Evolutionary conservation across 2,329 filamentous ascomycete species (phyloP).

Genomic region (Monilinia polystroma): DNA sequence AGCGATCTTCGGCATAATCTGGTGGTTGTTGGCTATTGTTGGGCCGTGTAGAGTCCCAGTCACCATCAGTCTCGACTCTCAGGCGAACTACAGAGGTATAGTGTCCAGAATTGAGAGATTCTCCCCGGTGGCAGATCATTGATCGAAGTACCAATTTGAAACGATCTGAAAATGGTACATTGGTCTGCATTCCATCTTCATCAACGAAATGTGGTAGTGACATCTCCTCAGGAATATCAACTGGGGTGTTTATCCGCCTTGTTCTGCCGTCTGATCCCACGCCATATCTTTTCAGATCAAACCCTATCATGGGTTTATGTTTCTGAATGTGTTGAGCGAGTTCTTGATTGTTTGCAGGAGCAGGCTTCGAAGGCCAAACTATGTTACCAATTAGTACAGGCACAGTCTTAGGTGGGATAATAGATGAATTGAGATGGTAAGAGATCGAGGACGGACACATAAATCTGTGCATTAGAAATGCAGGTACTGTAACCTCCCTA

Average conservation of each 20-base stretch:
- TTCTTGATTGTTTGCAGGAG: slow-evolving; percentile 67
- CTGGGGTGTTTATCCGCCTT: slow-evolving; percentile 72
- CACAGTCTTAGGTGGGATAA: slow-evolving; percentile 19
- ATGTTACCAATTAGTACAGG: slow-evolving; percentile 41
- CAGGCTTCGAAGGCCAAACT: slow-evolving; percentile 83
- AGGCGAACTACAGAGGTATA: slow-evolving; percentile 85
- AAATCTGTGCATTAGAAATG: slow-evolving; percentile 43
- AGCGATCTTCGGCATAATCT: slow-evolving; percentile 69
- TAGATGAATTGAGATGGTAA: slow-evolving; percentile 28
- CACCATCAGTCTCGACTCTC: slow-evolving; percentile 61
- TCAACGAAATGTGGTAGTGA: slow-evolving; percentile 87
- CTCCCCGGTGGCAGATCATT: slow-evolving; percentile 86
- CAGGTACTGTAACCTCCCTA: slow-evolving; percentile 91
- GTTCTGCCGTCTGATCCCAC: slow-evolving; percentile 69
- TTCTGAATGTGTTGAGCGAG: slow-evolving; percentile 86
- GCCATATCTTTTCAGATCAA: slow-evolving; percentile 88
- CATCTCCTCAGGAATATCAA: slow-evolving; percentile 89
- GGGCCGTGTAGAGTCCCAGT: slow-evolving; percentile 52
- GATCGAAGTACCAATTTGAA: slow-evolving; percentile 93
- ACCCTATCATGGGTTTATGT: slow-evolving; percentile 80
- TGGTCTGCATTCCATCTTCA: slow-evolving; percentile 62
- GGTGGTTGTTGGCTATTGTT: slow-evolving; percentile 51
- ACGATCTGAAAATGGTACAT: slow-evolving; percentile 70
- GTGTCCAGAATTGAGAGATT: slow-evolving; percentile 83
- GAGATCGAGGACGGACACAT: slow-evolving; percentile 63